Base-by-base conservation (phyloP, 805 yeast species). In the Suhomyces sp. region DNA sequence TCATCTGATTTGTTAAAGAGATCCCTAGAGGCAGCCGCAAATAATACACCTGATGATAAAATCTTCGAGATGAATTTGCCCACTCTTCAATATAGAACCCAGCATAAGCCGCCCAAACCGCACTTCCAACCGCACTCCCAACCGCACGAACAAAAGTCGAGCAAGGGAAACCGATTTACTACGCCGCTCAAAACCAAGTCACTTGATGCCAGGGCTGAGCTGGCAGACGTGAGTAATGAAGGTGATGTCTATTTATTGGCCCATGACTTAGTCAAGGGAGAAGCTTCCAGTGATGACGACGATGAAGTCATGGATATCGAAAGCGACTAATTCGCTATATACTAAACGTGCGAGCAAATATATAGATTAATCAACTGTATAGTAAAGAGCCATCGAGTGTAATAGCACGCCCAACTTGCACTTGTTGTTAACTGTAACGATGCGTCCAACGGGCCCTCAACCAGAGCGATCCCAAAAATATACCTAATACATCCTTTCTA, bases 1-100 rank as follows among this genome's bases (percentile, higher is more conserved):
- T 94, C 97, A 0, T 75, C 83, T 9, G 97, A 93, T 61, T 68
- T 94, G 44, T 72, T 94, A 53, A 82, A 82, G 57, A 79, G 96
- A 56, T 97, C 98, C 3, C 70, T 87, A 47, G 91, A 85, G 54
- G 73, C 79, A 25, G 86, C 86, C 64, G 58, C 68, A 51, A 55
- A 55, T 22, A 57, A 53, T 20, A 62, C 56, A 27, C 56, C 69
- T 0, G 64, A 52, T 15, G 55, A 61, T 7, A 57, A 56, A 22
- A 46, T 62, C 4, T 55, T 68, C 20, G 62, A 59, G 21, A 56
- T 66, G 6, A 66, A 59, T 46, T 43, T 56, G 35, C 61, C 68
- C 4, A 68, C 73, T 1, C 43, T 64, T 8, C 60, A 59, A 21
- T 68, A 66, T 52, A 58, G 60, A 41, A 51, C 49, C 41, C 53